Conservation (phyloP, 768 basidiomycete species). For the Dioszegia aurantiaca region DNA sequence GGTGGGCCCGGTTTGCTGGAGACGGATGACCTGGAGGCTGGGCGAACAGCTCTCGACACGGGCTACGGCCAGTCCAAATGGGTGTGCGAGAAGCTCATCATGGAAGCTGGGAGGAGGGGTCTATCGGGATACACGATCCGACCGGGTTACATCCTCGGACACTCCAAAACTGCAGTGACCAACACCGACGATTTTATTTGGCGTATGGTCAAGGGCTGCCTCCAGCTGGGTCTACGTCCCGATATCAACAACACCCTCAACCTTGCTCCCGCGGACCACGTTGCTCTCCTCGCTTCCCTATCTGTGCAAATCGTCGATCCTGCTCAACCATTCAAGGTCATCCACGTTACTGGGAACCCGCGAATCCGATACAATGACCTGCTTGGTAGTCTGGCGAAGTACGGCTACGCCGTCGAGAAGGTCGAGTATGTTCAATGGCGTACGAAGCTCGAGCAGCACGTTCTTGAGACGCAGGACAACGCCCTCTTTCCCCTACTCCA, state of each 20-base stretch:
- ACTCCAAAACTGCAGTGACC: constrained; percentile 83
- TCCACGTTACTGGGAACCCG: constrained; percentile 79
- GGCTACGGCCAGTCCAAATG: constrained; percentile 98
- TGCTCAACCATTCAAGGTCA: constrained; percentile 46
- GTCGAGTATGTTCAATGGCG: constrained; percentile 93
- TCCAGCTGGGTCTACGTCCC: constrained; percentile 92
- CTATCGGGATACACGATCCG: constrained; percentile 80
- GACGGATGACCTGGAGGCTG: constrained; percentile 81
- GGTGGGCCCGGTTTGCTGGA: constrained; percentile 72
- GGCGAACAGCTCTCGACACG: constrained; percentile 68
- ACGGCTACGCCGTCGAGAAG: constrained; percentile 73
- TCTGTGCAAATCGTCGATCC: constrained; percentile 62
- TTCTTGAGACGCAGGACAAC: constrained; percentile 90
- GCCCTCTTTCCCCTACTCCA: constrained; percentile 95
- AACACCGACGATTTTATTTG: constrained; percentile 99
- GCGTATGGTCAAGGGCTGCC: constrained; percentile 96
- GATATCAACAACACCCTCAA: constrained; percentile 98
- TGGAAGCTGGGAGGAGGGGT: constrained; percentile 85
- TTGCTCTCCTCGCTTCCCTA: constrained; percentile 74
- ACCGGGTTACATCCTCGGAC: constrained; percentile 94
- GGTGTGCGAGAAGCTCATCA: constrained; percentile 92
- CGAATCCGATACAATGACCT: constrained; percentile 85
- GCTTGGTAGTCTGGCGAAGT: constrained; percentile 66
- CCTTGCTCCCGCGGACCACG: constrained; percentile 96
- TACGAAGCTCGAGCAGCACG: constrained; percentile 86